Evolutionary conservation across 2,329 filamentous ascomycete genomes (phyloP).

Genomic region (Aspergillus puulaauensis): DNA sequence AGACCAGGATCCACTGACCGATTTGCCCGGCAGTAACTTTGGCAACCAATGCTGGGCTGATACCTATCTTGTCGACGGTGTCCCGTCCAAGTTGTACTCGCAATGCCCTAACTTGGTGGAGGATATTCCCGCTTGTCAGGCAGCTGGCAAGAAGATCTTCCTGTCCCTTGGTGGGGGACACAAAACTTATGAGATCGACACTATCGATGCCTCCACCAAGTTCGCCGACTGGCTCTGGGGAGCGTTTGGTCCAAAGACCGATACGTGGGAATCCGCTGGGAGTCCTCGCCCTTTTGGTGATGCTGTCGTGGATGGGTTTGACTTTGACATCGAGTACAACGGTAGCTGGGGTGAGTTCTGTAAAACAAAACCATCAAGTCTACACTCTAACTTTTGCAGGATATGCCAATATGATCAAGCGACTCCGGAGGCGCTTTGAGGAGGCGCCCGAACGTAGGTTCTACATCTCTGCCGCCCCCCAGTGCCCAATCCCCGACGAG

Average conservation of each 20-base stretch:
- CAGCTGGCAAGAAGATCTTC: slow-evolving; percentile 44
- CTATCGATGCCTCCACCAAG: slow-evolving; percentile 38
- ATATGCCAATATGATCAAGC: slow-evolving; percentile 50
- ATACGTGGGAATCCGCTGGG: slow-evolving; percentile 27
- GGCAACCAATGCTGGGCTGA: slow-evolving; percentile 53
- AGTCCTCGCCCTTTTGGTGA: slow-evolving; percentile 50
- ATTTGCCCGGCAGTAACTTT: slow-evolving; percentile 56
- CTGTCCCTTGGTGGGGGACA: slow-evolving; percentile 50
- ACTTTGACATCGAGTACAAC: slow-evolving; percentile 48
- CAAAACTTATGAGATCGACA: slow-evolving; percentile 44
- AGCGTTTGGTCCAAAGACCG: slow-evolving; percentile 47
- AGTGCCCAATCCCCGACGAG: slow-evolving; percentile 51
- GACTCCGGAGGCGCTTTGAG: slow-evolving; percentile 44
- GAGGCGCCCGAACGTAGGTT: slow-evolving; percentile 37
- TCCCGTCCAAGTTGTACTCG: slow-evolving; percentile 42
- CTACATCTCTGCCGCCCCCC: slow-evolving; percentile 56
- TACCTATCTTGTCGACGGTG: slow-evolving; percentile 39
- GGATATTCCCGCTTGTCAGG: slow-evolving; percentile 43
- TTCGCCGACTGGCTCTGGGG: slow-evolving; percentile 53
- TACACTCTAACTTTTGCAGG: slow-evolving; percentile 26
- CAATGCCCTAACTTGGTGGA: slow-evolving; percentile 46
- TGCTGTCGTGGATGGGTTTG: slow-evolving; percentile 52
- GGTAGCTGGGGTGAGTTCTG: slow-evolving; percentile 28
- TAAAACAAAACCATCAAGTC: not conserved
- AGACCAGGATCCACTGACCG: slow-evolving; percentile 37